Conservation (phyloP, 306 rosid species). For the Ochetophila trinervis region DNA sequence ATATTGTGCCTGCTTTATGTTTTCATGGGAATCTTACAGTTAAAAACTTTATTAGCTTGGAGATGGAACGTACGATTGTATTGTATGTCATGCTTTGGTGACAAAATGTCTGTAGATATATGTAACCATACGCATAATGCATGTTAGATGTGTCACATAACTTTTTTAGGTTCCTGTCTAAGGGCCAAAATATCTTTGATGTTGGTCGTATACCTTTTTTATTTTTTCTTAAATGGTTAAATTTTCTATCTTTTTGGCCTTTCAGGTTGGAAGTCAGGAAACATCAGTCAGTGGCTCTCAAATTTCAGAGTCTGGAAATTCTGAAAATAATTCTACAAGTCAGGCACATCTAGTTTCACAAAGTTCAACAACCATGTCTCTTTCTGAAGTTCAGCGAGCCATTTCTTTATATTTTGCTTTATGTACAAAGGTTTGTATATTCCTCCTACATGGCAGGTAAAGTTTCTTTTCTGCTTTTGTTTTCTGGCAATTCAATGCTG, state of each 20-base stretch:
- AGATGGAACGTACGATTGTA: too few relatives aligned
- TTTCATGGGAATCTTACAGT: too few relatives aligned
- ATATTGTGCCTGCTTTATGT: too few relatives aligned
- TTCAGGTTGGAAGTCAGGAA: conserved; percentile 68
- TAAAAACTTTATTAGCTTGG: too few relatives aligned
- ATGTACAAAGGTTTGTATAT: conserved; percentile 74
- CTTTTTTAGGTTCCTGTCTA: too few relatives aligned
- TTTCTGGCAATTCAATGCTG: conserved; percentile 6
- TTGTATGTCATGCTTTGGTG: too few relatives aligned
- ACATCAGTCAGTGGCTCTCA: conserved; percentile 46
- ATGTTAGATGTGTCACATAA: too few relatives aligned
- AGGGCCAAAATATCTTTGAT: neutral
- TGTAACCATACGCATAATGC: too few relatives aligned
- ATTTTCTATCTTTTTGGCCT: conserved; percentile 11
- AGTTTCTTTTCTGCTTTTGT: conserved; percentile 17
- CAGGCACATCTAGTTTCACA: conserved; percentile 33
- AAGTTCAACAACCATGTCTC: conserved; percentile 46
- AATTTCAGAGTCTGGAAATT: conserved; percentile 51
- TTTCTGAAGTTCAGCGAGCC: conserved; percentile 79
- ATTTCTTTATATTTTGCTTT: conserved; percentile 88
- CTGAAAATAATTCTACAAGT: conserved; percentile 51
- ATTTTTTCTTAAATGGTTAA: neutral
- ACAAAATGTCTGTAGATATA: too few relatives aligned
- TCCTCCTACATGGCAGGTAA: conserved; percentile 7
- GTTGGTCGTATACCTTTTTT: neutral